phyloP scores from a whole-genome alignment of 177 flowering plant species.

The Vitis hybrid region DNA sequence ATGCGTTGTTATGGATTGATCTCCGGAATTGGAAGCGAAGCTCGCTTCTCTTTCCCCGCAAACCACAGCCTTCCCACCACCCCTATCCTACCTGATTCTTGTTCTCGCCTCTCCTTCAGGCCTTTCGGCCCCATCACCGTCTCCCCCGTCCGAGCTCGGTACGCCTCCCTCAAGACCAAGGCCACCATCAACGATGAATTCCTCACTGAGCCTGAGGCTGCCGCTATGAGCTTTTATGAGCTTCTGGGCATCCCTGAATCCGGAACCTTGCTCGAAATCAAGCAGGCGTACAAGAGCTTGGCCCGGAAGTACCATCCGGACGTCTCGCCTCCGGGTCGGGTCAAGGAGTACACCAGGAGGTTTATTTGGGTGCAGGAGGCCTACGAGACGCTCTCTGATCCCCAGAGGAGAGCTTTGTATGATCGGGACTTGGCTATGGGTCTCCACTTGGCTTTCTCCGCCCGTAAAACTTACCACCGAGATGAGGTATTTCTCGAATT shows the following conservation, averaged over 20 bases:
- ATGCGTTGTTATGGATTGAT: too few species aligned
- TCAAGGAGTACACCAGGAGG: constrained; percentile 68
- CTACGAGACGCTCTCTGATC: constrained; percentile 89
- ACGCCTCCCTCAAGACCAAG: constrained; percentile 17
- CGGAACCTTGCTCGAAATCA: constrained; percentile 59
- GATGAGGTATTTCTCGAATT: constrained; percentile 48
- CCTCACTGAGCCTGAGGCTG: constrained; percentile 7
- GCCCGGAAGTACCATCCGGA: constrained; percentile 93
- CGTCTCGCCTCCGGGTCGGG: constrained; percentile 82
- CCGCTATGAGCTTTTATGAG: constrained; percentile 60
- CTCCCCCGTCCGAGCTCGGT: constrained; percentile 3
- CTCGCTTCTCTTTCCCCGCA: too few species aligned
- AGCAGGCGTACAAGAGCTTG: constrained; percentile 85
- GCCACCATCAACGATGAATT: constrained; percentile 24
- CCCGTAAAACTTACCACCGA: constrained; percentile 33
- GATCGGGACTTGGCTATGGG: constrained; percentile 70
- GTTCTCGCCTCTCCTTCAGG: too few species aligned
- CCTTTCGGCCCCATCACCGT: not conserved
- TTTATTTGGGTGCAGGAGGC: constrained; percentile 92
- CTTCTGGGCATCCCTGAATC: constrained; percentile 70
- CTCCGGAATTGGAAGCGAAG: too few species aligned
- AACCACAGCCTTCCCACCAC: too few species aligned
- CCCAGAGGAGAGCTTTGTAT: constrained; percentile 63
- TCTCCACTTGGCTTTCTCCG: constrained; percentile 68
- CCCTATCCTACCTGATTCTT: too few species aligned